A percentile compares a stretch with the other conserved stretches of the same genome.
These are phyloP conservation scores for Globisporangium megalacanthum DNA, from an alignment of 352 stramenopile genomes.

Conservation along the genomic window DNA sequence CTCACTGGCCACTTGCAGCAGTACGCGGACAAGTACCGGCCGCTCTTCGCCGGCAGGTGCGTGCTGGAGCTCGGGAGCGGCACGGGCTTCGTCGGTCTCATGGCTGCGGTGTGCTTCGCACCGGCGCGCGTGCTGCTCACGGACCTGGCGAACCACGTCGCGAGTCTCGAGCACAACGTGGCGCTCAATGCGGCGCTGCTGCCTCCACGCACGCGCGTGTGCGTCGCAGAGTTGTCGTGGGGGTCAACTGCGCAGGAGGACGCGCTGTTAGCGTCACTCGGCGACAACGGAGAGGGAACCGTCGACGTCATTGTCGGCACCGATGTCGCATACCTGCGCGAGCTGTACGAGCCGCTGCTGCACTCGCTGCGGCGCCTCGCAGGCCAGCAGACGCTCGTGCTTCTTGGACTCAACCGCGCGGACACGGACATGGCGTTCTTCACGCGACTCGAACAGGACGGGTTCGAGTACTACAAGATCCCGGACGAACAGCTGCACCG, in stretches of 20 bases:
- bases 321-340: slow-evolving; percentile 68
- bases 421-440: slow-evolving; percentile 71
- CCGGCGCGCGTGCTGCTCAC: slow-evolving; percentile 58
- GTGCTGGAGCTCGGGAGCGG: slow-evolving; percentile 76
- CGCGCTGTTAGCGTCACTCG: slow-evolving; percentile 25
- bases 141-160: slow-evolving; percentile 54
- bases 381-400: slow-evolving; percentile 35
- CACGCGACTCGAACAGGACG: slow-evolving; percentile 49
- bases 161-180: slow-evolving; percentile 55
- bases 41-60: slow-evolving; percentile 51
- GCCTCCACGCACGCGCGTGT: slow-evolving; percentile 30
- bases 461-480: slow-evolving; percentile 85
- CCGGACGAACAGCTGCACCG: slow-evolving; percentile 42
- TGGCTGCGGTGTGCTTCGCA: slow-evolving; percentile 53
- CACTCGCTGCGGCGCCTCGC: slow-evolving; percentile 51
- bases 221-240: slow-evolving; percentile 57
- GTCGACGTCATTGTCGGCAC: slow-evolving; percentile 79
- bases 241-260: slow-evolving; percentile 35
- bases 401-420: slow-evolving; percentile 68
- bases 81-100: slow-evolving; percentile 70
- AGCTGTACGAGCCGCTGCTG: slow-evolving; percentile 73
- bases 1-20: slow-evolving; percentile 54
- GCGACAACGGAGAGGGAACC: slow-evolving; percentile 6
- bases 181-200: slow-evolving; percentile 33
- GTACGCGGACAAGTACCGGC: slow-evolving; percentile 37